Percentiles rank a stretch among this genome's conserved stretches.
phyloP scores from a whole-genome alignment of 2,329 filamentous ascomycete species.

The Botrytis aclada region DNA sequence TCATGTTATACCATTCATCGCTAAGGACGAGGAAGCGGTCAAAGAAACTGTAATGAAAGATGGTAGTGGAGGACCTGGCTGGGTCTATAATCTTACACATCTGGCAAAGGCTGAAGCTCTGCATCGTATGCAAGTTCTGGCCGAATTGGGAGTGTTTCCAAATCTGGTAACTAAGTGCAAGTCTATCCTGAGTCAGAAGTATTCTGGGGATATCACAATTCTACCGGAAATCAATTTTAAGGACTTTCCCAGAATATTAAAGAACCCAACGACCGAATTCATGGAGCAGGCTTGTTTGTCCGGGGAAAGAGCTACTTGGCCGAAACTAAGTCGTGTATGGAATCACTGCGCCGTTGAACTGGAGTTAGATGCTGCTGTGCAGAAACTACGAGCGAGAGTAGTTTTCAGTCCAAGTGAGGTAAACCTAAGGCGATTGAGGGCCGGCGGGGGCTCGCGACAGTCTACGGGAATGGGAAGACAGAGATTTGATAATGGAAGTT shows the following conservation, averaged over 20 bases:
- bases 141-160: constrained; percentile 77
- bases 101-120: constrained; percentile 77
- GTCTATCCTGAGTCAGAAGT: constrained; percentile 83
- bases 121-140: constrained; percentile 75
- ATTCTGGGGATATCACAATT: constrained; percentile 94
- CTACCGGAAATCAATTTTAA: constrained; percentile 73
- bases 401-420: constrained; percentile 39
- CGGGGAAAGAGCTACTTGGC: constrained; percentile 89
- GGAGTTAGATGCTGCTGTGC: constrained; percentile 73
- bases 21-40: constrained; percentile 62
- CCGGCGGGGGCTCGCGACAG: constrained; percentile 23
- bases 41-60: constrained; percentile 40
- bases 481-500: constrained; percentile 29
- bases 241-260: constrained; percentile 73
- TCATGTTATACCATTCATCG: constrained; percentile 83
- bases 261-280: constrained; percentile 81
- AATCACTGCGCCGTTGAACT: constrained; percentile 88
- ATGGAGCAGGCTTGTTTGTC: constrained; percentile 75
- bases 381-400: constrained; percentile 63
- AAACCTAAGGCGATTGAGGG: constrained; percentile 33
- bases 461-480: constrained; percentile 24
- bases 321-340: constrained; percentile 77
- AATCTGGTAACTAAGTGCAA: constrained; percentile 74
- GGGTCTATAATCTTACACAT: constrained; percentile 65
- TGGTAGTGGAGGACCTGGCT: constrained; percentile 41